These are phyloP conservation scores for Citrus inodora DNA, from an alignment of 345 rosid species.

Conservation along the genomic window DNA sequence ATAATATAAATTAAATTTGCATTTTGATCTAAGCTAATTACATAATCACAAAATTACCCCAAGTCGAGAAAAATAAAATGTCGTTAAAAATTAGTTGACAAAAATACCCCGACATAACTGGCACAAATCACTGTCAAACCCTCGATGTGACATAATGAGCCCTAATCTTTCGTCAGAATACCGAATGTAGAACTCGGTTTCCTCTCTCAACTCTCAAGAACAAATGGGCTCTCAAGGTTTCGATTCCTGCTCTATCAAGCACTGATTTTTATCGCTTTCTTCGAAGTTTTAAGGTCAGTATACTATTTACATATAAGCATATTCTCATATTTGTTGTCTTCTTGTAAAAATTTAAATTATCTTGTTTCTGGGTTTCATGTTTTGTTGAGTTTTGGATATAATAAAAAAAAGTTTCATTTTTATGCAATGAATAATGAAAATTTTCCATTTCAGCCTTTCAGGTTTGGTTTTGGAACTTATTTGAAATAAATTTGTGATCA, in stretches of 20 bases:
- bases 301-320: neutral
- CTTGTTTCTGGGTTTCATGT: neutral
- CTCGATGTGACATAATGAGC: slow-evolving; percentile 24
- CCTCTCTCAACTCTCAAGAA: neutral
- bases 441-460: neutral
- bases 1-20: too few species aligned
- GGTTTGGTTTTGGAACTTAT: neutral
- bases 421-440: neutral
- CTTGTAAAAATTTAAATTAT: neutral
- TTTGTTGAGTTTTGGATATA: neutral
- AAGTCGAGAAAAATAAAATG: neutral
- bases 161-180: slow-evolving; percentile 29
- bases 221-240: neutral
- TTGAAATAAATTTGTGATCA: neutral
- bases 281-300: slow-evolving; percentile 13
- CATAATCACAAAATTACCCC: neutral
- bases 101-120: neutral
- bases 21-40: neutral
- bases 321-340: neutral
- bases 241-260: neutral
- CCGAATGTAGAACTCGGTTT: neutral
- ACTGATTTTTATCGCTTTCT: neutral
- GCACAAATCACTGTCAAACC: neutral
- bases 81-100: neutral
- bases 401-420: neutral